These are phyloP conservation scores for Neotropicomus parvogracilis DNA, from an alignment of 1,284 basidiomycete species.

Conservation along the genomic window DNA sequence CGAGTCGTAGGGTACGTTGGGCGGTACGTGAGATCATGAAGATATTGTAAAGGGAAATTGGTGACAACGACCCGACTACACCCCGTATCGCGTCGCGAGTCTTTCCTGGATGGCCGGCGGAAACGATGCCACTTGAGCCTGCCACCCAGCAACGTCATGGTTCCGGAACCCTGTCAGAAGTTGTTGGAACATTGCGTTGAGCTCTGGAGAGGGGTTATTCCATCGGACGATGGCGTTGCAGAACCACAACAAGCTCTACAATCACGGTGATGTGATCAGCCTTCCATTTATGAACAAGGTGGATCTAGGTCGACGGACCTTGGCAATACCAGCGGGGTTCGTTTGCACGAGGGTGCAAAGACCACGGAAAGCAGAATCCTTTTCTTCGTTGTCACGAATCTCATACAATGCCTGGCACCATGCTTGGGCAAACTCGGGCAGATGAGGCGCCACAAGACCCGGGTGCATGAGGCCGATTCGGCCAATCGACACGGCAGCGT, in stretches of 20 bases:
- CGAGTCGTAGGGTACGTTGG: slow-evolving; percentile 15
- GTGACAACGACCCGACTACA: slow-evolving; percentile 39
- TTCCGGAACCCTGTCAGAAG: slow-evolving; percentile 82
- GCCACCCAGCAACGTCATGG: slow-evolving; percentile 77
- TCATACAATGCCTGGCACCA: slow-evolving; percentile 99
- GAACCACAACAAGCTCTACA: slow-evolving; percentile 87
- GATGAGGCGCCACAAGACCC: slow-evolving; percentile 80
- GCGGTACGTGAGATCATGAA: slow-evolving; percentile 17
- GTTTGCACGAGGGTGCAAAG: slow-evolving; percentile 94
- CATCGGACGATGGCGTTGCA: slow-evolving; percentile 96
- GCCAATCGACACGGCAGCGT: slow-evolving; percentile 99
- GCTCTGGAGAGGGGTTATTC: slow-evolving; percentile 83
- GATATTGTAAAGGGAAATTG: slow-evolving; percentile 2
- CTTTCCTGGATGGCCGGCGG: slow-evolving; percentile 78
- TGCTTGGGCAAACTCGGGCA: slow-evolving; percentile 87
- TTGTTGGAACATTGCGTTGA: slow-evolving; percentile 88
- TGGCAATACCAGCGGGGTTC: slow-evolving; percentile 88
- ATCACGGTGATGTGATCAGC: slow-evolving; percentile 9
- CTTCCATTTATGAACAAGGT: background rate
- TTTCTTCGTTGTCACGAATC: slow-evolving; percentile 99
- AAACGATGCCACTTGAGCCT: slow-evolving; percentile 70
- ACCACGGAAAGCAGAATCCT: slow-evolving; percentile 98
- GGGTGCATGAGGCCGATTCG: slow-evolving; percentile 94
- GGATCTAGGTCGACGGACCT: slow-evolving; percentile 46
- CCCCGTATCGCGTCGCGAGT: slow-evolving; percentile 70